A percentile compares a stretch with the other conserved stretches of the same genome.
Conservation (phyloP, 495 filamentous ascomycete species). For the Daldinia caldariorum region DNA sequence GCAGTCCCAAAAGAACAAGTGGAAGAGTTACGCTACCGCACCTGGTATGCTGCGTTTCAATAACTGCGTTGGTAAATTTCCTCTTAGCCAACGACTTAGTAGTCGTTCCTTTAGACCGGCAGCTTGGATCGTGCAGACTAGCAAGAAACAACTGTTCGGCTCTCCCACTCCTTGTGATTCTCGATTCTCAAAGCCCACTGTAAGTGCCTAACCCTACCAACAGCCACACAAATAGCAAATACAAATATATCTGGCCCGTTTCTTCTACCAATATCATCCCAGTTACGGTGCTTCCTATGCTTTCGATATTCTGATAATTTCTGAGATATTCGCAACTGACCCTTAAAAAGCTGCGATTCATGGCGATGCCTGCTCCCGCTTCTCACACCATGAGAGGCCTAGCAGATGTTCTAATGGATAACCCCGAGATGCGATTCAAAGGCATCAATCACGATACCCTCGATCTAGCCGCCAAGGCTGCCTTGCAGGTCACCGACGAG, state of each 20-base stretch:
- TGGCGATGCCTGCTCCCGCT: background rate
- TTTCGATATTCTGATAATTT: background rate
- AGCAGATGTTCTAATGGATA: conserved; percentile 20
- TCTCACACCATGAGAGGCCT: conserved; percentile 6
- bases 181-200: background rate
- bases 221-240: background rate
- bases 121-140: background rate
- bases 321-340: background rate
- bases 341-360: background rate
- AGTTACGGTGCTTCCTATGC: too few species aligned
- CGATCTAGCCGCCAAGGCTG: background rate
- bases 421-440: conserved; percentile 25
- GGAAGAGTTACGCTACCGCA: background rate
- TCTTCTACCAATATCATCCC: background rate
- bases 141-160: background rate
- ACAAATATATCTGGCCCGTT: background rate
- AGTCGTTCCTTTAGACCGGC: background rate
- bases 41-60: background rate
- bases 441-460: conserved; percentile 14
- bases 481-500: conserved; percentile 25
- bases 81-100: background rate
- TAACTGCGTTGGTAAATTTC: background rate
- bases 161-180: background rate
- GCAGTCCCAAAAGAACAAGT: background rate
- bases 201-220: background rate